Evolutionary conservation across 2,329 filamentous ascomycete genomes (phyloP).

Genomic region (Monosporascus ibericus): DNA sequence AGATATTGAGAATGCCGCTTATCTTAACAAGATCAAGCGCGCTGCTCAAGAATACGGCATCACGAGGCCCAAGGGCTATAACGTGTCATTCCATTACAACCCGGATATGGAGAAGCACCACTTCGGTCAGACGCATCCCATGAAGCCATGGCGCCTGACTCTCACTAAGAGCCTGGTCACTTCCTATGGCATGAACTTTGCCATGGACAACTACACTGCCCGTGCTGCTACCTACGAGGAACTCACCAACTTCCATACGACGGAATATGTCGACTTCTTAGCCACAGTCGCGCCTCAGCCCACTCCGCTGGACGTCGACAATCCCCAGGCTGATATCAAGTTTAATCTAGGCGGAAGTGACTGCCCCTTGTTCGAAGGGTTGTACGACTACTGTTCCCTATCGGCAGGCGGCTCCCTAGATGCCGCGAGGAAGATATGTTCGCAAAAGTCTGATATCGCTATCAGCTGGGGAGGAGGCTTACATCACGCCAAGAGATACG

Average conservation of each 20-base stretch:
- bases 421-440: conserved; percentile 81
- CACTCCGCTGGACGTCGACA: conserved; percentile 59
- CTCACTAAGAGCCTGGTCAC: conserved; percentile 92
- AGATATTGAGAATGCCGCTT: conserved; percentile 50
- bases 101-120: conserved; percentile 93
- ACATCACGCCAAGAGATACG: conserved; percentile 91
- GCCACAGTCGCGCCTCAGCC: conserved; percentile 62
- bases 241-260: conserved; percentile 77
- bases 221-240: conserved; percentile 83
- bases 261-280: conserved; percentile 88
- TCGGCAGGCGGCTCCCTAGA: conserved; percentile 89
- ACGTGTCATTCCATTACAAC: conserved; percentile 92
- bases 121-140: conserved; percentile 93
- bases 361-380: conserved; percentile 91
- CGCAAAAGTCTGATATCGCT: conserved; percentile 85
- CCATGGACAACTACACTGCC: conserved; percentile 90
- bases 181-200: conserved; percentile 90
- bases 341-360: conserved; percentile 90
- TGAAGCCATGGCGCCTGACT: conserved; percentile 98
- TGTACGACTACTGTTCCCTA: conserved; percentile 92
- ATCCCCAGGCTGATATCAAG: conserved; percentile 55
- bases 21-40: conserved; percentile 51
- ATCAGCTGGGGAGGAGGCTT: conserved; percentile 97
- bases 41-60: conserved; percentile 61
- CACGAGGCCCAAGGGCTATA: conserved; percentile 75